phyloP scores from a whole-genome alignment of 78 protist species.

The Dictyostelium firmibasis region DNA sequence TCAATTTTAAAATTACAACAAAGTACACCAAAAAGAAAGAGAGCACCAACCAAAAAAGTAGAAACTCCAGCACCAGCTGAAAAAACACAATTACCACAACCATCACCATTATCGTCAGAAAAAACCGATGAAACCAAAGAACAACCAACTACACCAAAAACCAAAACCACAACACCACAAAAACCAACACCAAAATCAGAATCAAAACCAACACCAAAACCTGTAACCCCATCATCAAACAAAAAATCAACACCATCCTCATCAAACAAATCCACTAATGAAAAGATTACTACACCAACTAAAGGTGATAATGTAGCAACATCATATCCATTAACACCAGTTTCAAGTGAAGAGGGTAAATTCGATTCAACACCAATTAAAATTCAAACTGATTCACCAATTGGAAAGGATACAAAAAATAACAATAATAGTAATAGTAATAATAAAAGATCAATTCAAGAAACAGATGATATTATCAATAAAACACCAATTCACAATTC shows the following conservation, averaged over 20 bases:
- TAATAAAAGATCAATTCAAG: neutral
- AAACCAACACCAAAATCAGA: neutral
- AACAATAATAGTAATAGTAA: neutral
- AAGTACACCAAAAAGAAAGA: neutral
- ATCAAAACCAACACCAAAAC: neutral
- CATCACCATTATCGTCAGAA: neutral
- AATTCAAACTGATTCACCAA: neutral
- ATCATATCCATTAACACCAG: neutral
- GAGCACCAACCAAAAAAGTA: neutral
- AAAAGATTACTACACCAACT: neutral
- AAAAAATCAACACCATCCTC: neutral
- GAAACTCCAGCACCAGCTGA: neutral
- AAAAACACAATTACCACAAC: neutral
- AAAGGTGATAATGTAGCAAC: neutral
- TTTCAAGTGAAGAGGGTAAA: neutral
- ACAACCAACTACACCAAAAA: neutral
- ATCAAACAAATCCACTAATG: neutral
- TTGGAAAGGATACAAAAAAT: neutral
- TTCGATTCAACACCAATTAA: neutral
- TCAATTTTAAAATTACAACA: neutral
- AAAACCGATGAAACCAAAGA: neutral
- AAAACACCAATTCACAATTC: constrained; percentile 17
- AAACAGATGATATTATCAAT: neutral
- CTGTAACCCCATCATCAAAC: neutral
- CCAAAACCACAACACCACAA: neutral